These are phyloP conservation scores for Cercophora sp. DNA, from an alignment of 495 filamentous ascomycete species.

Conservation along the genomic window DNA sequence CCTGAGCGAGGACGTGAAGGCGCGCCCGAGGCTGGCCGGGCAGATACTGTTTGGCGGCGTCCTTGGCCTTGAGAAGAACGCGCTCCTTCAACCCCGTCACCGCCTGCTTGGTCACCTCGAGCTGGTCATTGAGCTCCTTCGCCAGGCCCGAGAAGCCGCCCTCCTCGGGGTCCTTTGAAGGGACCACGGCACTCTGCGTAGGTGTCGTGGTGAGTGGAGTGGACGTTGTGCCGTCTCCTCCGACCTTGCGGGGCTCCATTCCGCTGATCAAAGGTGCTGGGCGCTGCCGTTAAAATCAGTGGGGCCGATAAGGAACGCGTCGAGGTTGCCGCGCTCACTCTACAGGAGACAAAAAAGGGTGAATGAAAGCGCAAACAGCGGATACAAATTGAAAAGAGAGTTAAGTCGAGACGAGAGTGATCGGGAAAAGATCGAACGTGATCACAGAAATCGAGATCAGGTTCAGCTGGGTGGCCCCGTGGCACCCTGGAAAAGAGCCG, in stretches of 20 bases:
- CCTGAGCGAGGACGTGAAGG: not conserved
- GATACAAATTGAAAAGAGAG: too few relatives aligned
- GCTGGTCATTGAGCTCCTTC: conserved; percentile 15
- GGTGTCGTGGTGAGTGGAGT: not conserved
- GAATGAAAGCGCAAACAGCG: too few relatives aligned
- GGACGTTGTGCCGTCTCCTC: not conserved
- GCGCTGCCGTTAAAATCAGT: not conserved
- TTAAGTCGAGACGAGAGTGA: too few relatives aligned
- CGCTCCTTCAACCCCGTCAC: not conserved
- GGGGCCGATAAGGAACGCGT: too few relatives aligned
- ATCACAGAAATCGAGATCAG: too few relatives aligned
- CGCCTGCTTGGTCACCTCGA: conserved; percentile 5
- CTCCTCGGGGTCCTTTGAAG: too few relatives aligned
- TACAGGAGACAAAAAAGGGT: too few relatives aligned
- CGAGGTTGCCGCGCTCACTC: too few relatives aligned
- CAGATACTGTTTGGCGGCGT: conserved; percentile 12
- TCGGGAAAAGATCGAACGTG: too few relatives aligned
- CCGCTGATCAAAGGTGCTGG: not conserved
- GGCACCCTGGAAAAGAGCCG: too few relatives aligned
- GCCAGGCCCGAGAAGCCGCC: conserved; percentile 13
- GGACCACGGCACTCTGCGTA: too few relatives aligned
- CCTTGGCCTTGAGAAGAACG: conserved; percentile 2
- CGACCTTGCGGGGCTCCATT: not conserved
- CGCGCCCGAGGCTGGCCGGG: conserved; percentile 27
- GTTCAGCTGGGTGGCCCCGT: too few relatives aligned